Base-by-base conservation (phyloP, 177 flowering plant species). In the Tripterygium wilfordii region DNA sequence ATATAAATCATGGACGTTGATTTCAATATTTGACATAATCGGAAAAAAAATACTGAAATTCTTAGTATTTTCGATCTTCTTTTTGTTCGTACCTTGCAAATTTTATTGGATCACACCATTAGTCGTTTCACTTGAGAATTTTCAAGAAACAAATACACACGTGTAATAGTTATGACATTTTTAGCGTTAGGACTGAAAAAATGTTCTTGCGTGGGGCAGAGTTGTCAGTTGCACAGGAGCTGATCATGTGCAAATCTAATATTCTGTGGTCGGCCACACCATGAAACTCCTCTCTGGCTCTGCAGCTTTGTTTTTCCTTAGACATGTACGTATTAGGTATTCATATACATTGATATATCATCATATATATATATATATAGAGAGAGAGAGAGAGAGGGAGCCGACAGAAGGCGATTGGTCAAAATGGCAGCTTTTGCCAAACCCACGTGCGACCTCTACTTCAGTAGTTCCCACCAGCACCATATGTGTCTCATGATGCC, bases 401-500 rank as follows among this genome's bases (percentile, higher is more conserved):
- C 7, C 33, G 12, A 30, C 33, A 6, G 33, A 7, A 7, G 8
- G 33, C 38, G 61, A 56, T 39, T 27, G 68, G 66, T 49, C 49
- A 62, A 61, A 36, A 33, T 49, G 62, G 26, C 49, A 49, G 43
- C 56, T 57, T 54, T 52, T 54, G 46, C 52, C 48, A 42, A 9
- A 36, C 64, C 70, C 74, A 65, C 67, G 68, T 67, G 72, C 62
- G 50, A 44, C 21, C 17, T 56, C 56, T 31, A 32, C 55, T 63
- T 56, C 49, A n/a, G n/a, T 9, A 5, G 29, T 42, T 49, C 63
- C 67, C 53, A 42, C 60, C 55, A 46, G 17, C 50, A 47, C 26
- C 43, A 4, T n/a, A 38, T 10, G 3, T 45, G 48, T 49, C 33
- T n/a, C n/a, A n/a, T n/a, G 45, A 49, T 44, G 43, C 46, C n/a